Evolutionary conservation across 768 basidiomycete species (phyloP).

Genomic region (Termitomyces sp.): DNA sequence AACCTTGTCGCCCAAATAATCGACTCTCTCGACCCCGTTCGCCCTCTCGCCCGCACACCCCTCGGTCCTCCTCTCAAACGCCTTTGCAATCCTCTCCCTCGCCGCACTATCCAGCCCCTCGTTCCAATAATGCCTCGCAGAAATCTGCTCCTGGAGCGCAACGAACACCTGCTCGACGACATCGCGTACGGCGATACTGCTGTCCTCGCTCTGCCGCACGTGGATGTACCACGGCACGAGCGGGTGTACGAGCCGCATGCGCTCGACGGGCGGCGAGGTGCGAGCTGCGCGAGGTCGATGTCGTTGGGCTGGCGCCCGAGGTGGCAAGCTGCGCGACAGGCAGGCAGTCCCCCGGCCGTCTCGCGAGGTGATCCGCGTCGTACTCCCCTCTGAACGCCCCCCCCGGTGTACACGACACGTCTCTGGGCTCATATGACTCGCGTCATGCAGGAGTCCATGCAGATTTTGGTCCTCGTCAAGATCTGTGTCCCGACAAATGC

Average conservation of each 20-base stretch:
- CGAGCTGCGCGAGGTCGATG: conserved; percentile 51
- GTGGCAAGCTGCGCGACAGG: neutral
- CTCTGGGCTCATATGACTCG: no score
- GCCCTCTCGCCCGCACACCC: conserved; percentile 24
- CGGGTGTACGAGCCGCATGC: neutral
- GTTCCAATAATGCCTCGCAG: conserved; percentile 54
- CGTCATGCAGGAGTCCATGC: no score
- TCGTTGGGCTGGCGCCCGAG: conserved; percentile 16
- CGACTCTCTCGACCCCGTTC: conserved; percentile 50
- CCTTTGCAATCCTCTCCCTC: conserved; percentile 34
- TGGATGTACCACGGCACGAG: neutral
- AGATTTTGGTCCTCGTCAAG: no score
- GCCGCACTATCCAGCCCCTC: conserved; percentile 43
- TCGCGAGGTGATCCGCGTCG: neutral
- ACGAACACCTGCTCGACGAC: neutral
- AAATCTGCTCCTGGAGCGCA: conserved; percentile 16
- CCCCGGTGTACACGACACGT: no score
- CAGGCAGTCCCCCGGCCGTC: neutral
- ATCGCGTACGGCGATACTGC: neutral
- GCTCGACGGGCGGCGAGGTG: conserved; percentile 26
- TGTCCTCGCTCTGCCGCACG: neutral
- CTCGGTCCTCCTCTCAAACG: conserved; percentile 39
- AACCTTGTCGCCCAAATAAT: conserved; percentile 50
- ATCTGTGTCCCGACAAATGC: no score
- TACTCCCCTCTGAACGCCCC: no score